Base-by-base conservation (phyloP, 2,329 filamentous ascomycete species). In the Verticillium nonalfalfae region DNA sequence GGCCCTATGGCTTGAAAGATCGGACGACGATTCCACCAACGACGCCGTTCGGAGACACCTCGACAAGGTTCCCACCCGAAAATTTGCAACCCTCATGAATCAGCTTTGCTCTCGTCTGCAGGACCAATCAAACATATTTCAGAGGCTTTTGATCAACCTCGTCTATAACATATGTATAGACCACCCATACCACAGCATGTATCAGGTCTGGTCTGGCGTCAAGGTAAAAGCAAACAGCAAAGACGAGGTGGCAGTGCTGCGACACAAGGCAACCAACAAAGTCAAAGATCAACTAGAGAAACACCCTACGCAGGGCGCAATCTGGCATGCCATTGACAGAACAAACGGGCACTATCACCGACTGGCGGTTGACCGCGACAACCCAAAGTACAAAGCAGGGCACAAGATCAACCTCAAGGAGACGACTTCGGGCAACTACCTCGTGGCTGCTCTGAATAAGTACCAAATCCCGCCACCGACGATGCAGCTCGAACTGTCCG, bases 151-250 rank as follows among this genome's bases (percentile, higher is more conserved):
- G 1, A 85, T 86, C 59, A 79, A 81, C 1, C 78, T 99, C 18
- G 87, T 98, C 4, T 86, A 87, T 69, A 88, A 87, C 9, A 97
- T 99, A 60, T 98, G 94, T 70, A 81, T 85, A 11, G 93, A 99
- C 61, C 95, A 99, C 75, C 96, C 95, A 0, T 97, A 93, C 73
- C 96, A 99, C 71, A 93, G 93, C 57, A 94, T 98, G 87, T 96
- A 99, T 72, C 93, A 98, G 68, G 91, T 99, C 52, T 97, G 94
- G 80, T 91, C 93, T 2, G 88, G 90, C 26, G 87, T 85, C 55
- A 90, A 88, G 68, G 86, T 84, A 59, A 88, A 87, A 63, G 84
- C 83, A 58, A 87, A 88, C 67, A 81, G 81, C 59, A 88, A 90
- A 67, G 94, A 97, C 66, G 85, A 90, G 50, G 84, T 89, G 3